Evolutionary conservation across 495 filamentous ascomycete genomes (phyloP), one percentile per base, ranked within the genome.

Genomic region (Friedmanniomyces endolithicus): DNA sequence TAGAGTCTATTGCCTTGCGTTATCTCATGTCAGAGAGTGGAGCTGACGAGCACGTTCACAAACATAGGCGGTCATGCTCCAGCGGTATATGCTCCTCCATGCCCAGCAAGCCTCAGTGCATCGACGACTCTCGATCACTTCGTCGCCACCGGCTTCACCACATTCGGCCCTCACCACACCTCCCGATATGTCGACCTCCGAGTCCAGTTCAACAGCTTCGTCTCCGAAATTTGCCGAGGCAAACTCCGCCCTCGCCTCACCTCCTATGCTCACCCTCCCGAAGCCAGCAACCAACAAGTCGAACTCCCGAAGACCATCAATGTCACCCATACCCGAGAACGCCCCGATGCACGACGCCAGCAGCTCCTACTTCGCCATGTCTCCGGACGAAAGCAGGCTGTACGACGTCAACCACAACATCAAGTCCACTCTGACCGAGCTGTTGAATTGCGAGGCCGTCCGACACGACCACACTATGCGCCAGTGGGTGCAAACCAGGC

Each of bases 321-420:
- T 58, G 49, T 46, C 55, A 12, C 55, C 55, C 11, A 58, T 58
- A 20, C 49, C 29, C 50, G 61, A 64, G 25, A 25, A 60, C 37
- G 25, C 37, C 6, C 29, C 35, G 4, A n/a, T 17, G n/a, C 55
- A 80, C 46, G 75, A 74, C 16, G 33, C n/a, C 14, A n/a, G 2
- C 24, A 6, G 6, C 33, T 17, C 4, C 24, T 3, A 41, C 19
- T 29, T 33, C 45, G 22, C 25, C 9, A 14, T 35, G 12, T 51
- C 47, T 6, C 16, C 35, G 1, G 76, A 76, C 53, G 75, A 81
- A 51, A 67, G 70, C 51, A 74, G 73, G 59, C 70, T 81, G 27
- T 76, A 72, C 65, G 68, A 77, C 44, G 74, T 84, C 65, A 84
- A 82, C 68, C 73, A 78, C 59, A 73, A 78, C 45, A 81, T 83